Conservation (phyloP, 768 basidiomycete genomes). For the Gloeostereum incarnatum region DNA sequence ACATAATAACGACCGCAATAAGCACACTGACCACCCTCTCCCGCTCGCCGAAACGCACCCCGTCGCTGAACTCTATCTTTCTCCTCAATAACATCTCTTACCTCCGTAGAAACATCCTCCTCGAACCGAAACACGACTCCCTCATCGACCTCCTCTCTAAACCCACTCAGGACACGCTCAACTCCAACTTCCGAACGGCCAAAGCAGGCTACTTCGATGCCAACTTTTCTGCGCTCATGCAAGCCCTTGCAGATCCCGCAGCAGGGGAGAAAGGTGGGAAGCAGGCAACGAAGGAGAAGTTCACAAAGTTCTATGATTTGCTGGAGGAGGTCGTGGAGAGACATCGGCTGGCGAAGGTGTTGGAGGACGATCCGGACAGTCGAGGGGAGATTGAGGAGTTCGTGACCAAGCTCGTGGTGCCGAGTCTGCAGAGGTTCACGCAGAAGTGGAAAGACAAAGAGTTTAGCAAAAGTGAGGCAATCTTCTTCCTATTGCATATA, state of each 20-base stretch:
- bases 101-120: conserved; percentile 49
- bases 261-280: conserved; percentile 48
- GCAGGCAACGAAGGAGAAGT: conserved; percentile 70
- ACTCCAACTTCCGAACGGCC: conserved; percentile 67
- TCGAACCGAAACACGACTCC: conserved; percentile 35
- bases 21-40: conserved; percentile 56
- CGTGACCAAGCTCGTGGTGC: conserved; percentile 67
- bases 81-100: conserved; percentile 75
- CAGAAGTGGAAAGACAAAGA: conserved; percentile 74
- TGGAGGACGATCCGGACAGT: conserved; percentile 62
- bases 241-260: conserved; percentile 52
- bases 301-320: conserved; percentile 72
- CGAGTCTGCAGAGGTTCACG: conserved; percentile 63
- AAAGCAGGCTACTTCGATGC: conserved; percentile 81
- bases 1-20: conserved; percentile 62
- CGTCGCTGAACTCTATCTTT: conserved; percentile 66
- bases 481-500: conserved; percentile 5
- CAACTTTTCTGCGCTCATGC: conserved; percentile 74
- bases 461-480: conserved; percentile 68
- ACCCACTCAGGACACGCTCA: conserved; percentile 51
- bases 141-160: conserved; percentile 47
- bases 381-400: conserved; percentile 59
- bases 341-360: conserved; percentile 56
- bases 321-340: conserved; percentile 75
- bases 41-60: conserved; percentile 43